Base-by-base conservation (phyloP, 1,284 basidiomycete species). In the Trametes sp. region DNA sequence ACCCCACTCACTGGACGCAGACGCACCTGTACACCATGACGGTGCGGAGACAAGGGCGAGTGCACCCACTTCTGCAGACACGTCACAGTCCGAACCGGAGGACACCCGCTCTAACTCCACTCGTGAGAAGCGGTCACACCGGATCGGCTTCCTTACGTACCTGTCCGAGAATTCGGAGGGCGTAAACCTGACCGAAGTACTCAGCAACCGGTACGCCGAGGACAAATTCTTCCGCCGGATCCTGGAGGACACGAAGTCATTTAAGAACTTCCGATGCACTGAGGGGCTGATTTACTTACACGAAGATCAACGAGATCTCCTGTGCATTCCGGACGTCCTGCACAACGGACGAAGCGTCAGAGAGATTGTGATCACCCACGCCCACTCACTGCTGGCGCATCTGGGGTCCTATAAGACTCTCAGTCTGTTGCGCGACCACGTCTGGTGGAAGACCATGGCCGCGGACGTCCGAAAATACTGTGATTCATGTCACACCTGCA, bases 361-460 rank as follows among this genome's bases (percentile, higher is more conserved):
- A 14, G 73, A 75, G 52, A 59, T 71, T n/a, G 36, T 75, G 0
- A 74, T 75, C 2, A 54, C 57, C 2, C 69, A 73, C 19, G 72
- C 71, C 3, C 74, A 75, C 57, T 71, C 70, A 0, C 50, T 74
- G 3, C 60, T 75, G 11, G 72, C 71, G 2, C 74, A 75, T 53
- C 61, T 75, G 4, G 71, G 74, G 2, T 24, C 62, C 2, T 44
- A 54, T 11, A 75, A 73, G 41, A 75, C 74, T 0, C 31, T 70
- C 5, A 41, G 38, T 23, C 73, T 73, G 49, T 51, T 75, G 14
- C 59, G 64, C 13, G 66, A 71, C 48, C 60, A 73, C 24, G 69
- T 74, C 6, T 75, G 73, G 74, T 75, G 74, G 73, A 71, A 72
- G 54, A 52, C 61, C 1, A 69, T 74, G 59, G 62, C 58, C 1